Evolutionary conservation across 345 rosid species (phyloP).

Genomic region (Lepidium aucheri): DNA sequence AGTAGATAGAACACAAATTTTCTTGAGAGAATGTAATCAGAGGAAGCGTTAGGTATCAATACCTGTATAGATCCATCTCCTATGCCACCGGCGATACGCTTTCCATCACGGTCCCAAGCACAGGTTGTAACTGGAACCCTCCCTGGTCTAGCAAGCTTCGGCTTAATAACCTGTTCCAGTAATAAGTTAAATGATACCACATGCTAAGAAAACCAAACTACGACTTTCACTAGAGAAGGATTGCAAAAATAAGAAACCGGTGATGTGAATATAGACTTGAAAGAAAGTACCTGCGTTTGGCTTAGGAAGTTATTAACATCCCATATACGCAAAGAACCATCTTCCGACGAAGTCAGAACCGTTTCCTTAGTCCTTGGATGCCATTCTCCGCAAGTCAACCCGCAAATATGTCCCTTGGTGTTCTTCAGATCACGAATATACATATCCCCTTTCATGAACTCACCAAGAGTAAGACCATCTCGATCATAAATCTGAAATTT

Average conservation of each 20-base stretch:
- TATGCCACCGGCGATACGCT: slow-evolving; percentile 75
- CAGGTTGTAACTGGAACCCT: slow-evolving; percentile 91
- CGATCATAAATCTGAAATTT: slow-evolving; percentile 77
- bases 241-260: background rate
- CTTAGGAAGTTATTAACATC: slow-evolving; percentile 92
- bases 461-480: slow-evolving; percentile 91
- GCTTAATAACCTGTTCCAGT: slow-evolving; percentile 79
- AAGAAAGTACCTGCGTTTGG: slow-evolving; percentile 67
- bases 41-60: background rate
- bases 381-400: slow-evolving; percentile 97
- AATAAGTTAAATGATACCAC: slow-evolving; percentile 8
- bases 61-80: slow-evolving; percentile 99
- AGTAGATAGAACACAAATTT: slow-evolving; percentile 4
- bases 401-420: slow-evolving; percentile 91
- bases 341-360: slow-evolving; percentile 89
- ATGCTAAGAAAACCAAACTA: background rate
- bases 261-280: background rate
- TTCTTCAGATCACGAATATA: slow-evolving; percentile 94
- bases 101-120: slow-evolving; percentile 95
- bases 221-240: background rate
- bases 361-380: slow-evolving; percentile 83
- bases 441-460: slow-evolving; percentile 98
- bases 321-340: slow-evolving; percentile 93
- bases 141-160: slow-evolving; percentile 97
- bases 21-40: background rate